Base-by-base conservation (phyloP, 148 eudicot genomes). In the Cornus kousa region DNA sequence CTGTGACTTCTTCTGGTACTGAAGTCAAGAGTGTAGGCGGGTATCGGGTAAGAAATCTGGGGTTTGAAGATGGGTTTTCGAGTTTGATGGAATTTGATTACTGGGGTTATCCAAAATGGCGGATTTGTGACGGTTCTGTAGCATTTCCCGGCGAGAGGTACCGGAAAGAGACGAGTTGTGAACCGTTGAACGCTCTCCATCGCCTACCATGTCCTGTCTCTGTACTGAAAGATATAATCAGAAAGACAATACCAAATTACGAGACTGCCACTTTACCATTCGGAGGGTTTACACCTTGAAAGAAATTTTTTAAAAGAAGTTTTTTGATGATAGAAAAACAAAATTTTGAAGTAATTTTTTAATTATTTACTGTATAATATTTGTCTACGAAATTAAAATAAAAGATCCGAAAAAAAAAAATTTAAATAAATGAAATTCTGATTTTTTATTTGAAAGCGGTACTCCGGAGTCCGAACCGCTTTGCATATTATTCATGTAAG, bases 111-210 rank as follows among this genome's bases (percentile, higher is more conserved):
- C 74, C 70, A 83, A 64, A 71, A 57, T 79, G 77, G 78, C 66
- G 76, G 24, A 71, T 10, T 75, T 10, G 82, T 19, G n/a, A 64
- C 5, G 66, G 79, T 31, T 20, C 12, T 86, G 23, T 74, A 16
- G 80, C 77, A 80, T 60, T 79, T 80, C 31, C 78, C 83, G 68
- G 82, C 33, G 62, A 83, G 50, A 31, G 88, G 73, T 66, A 83
- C 70, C 67, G 91, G 82, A 31, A 84, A 71, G 55, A 92, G 77
- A 73, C 87, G 90, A 79, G 84, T 85, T 13, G 90, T 85, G 78
- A 92, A 70, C 23, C 98, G 84, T 31, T 90, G 93, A 11, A 92
- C 31, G 75, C 75, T 79, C 78, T 86, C 95, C 98, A 94, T 94
- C 32, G 70, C 39, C 53, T 60, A 5, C 66, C 23, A 7, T 62